Percentiles rank a stretch among this genome's conserved stretches.
Evolutionary conservation across 805 yeast species (phyloP).

Genomic region (Saitoella complicata): DNA sequence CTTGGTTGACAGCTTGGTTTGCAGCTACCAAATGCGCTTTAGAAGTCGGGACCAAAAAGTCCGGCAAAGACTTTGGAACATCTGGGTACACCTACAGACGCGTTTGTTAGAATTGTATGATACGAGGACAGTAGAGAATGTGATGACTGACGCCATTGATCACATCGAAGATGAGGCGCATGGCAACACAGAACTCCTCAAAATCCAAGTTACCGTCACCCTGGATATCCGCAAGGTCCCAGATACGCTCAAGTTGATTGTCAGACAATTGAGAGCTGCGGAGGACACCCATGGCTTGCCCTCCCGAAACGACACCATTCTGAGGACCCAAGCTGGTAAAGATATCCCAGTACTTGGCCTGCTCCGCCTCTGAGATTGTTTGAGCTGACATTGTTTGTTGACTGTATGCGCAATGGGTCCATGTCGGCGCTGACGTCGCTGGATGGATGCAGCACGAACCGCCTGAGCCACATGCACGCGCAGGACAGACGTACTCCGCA

Average conservation of each 20-base stretch:
- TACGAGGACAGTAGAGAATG: background rate
- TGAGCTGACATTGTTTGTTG: too few relatives aligned
- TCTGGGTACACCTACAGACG: slow-evolving; percentile 15
- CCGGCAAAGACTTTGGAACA: slow-evolving; percentile 64
- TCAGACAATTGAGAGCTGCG: slow-evolving; percentile 76
- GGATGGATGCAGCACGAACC: too few relatives aligned
- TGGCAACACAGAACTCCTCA: slow-evolving; percentile 94
- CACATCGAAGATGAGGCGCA: slow-evolving; percentile 84
- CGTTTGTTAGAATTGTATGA: background rate
- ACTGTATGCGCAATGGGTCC: too few relatives aligned
- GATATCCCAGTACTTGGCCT: slow-evolving; percentile 94
- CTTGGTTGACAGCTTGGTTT: slow-evolving; percentile 41
- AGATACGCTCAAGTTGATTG: slow-evolving; percentile 59
- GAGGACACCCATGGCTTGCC: slow-evolving; percentile 67
- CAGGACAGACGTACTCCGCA: too few relatives aligned
- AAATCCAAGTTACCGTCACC: slow-evolving; percentile 83
- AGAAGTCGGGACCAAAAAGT: slow-evolving; percentile 83
- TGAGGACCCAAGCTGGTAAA: slow-evolving; percentile 78
- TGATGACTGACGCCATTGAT: slow-evolving; percentile 48
- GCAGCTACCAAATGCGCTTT: slow-evolving; percentile 79
- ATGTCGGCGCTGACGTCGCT: too few relatives aligned
- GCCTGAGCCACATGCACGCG: too few relatives aligned
- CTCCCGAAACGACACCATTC: slow-evolving; percentile 66
- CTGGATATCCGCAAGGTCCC: slow-evolving; percentile 90
- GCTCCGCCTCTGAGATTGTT: slow-evolving; percentile 30